Evolutionary conservation across 768 basidiomycete genomes (phyloP).

Genomic region (Boletus coccyginus): DNA sequence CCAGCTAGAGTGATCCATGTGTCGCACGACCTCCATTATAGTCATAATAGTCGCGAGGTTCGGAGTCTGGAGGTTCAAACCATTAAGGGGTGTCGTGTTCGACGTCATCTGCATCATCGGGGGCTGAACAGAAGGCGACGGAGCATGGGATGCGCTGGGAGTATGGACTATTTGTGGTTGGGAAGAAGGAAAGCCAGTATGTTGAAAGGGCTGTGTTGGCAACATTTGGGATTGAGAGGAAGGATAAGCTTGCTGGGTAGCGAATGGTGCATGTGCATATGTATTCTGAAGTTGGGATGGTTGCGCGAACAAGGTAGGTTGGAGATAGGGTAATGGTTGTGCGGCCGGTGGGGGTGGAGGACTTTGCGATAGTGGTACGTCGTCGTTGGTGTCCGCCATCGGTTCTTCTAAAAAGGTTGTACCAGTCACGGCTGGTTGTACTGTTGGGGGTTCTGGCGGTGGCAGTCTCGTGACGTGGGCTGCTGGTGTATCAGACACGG

Average conservation of each 20-base stretch:
- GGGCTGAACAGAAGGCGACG: constrained; percentile 16
- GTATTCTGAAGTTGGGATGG: constrained; percentile 20
- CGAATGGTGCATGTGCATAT: constrained; percentile 10
- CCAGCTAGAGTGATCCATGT: constrained; percentile 24
- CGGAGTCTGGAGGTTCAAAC: constrained; percentile 12
- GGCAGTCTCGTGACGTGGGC: background rate
- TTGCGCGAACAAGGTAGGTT: constrained; percentile 11
- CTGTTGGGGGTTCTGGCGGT: background rate
- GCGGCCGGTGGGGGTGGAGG: constrained; percentile 2
- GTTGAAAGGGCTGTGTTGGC: constrained; percentile 18
- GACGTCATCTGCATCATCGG: constrained; percentile 12
- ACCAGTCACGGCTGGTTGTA: background rate
- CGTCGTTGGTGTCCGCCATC: background rate
- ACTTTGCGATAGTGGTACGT: background rate
- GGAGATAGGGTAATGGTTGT: constrained; percentile 12
- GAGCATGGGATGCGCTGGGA: constrained; percentile 8
- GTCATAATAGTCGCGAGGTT: constrained; percentile 30
- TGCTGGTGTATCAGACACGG: background rate
- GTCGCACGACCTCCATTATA: constrained; percentile 31
- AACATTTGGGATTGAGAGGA: constrained; percentile 19
- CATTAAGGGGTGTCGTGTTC: constrained; percentile 7
- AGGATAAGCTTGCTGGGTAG: constrained; percentile 17
- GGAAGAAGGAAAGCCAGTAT: constrained; percentile 11
- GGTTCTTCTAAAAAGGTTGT: constrained; percentile 2
- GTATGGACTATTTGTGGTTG: constrained; percentile 14